These are phyloP conservation scores for Acacia pycnantha DNA, from an alignment of 331 rosid species.

Conservation along the genomic window DNA sequence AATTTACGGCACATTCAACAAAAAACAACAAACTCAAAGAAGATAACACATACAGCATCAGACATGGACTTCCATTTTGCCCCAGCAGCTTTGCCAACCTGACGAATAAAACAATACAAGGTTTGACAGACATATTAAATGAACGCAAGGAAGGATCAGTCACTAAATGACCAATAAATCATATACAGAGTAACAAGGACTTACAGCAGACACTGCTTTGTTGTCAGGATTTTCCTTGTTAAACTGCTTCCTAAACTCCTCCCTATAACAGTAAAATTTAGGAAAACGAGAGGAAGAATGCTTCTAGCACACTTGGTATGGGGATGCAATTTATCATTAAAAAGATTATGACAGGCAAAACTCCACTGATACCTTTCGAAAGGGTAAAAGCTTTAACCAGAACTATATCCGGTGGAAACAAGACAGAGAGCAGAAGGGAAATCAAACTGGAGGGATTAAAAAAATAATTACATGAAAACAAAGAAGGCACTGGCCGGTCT, in stretches of 20 bases:
- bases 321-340: not conserved
- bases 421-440: not conserved
- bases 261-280: slow-evolving; percentile 33
- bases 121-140: not conserved
- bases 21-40: not conserved
- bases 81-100: slow-evolving; percentile 78
- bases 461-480: slow-evolving; percentile 16
- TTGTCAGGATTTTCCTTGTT: slow-evolving; percentile 63
- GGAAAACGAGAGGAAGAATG: not conserved
- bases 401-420: not conserved
- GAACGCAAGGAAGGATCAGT: not conserved
- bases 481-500: slow-evolving; percentile 27
- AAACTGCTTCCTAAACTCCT: slow-evolving; percentile 72
- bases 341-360: not conserved
- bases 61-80: slow-evolving; percentile 70
- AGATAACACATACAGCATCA: slow-evolving; percentile 46
- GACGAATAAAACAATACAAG: not conserved
- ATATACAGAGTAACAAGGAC: slow-evolving; percentile 3
- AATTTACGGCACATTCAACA: not conserved
- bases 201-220: slow-evolving; percentile 66
- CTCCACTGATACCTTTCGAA: not conserved
- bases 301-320: not conserved
- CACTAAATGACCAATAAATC: not conserved
- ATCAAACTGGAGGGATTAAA: not conserved
- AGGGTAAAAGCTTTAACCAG: not conserved